Conservation (phyloP, 495 filamentous ascomycete genomes). For the Aspergillus leporis region DNA sequence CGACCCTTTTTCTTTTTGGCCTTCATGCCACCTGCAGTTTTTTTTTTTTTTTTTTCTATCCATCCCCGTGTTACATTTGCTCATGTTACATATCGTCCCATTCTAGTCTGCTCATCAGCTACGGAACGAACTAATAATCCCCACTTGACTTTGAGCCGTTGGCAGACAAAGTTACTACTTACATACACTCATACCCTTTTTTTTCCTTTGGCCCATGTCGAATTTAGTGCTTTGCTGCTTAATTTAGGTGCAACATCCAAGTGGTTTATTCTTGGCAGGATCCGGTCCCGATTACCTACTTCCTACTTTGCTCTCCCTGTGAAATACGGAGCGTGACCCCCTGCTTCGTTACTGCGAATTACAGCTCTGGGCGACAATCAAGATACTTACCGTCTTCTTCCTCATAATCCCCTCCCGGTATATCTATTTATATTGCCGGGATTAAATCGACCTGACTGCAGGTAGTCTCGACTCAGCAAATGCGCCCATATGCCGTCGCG, state of each 20-base stretch:
- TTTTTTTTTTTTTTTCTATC: neutral
- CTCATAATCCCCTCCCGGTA: neutral
- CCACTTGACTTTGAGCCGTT: conserved; percentile 1
- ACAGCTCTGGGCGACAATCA: neutral
- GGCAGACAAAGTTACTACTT: neutral
- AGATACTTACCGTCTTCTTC: neutral
- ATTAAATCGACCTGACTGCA: conserved; percentile 5
- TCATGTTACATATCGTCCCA: conserved; percentile 12
- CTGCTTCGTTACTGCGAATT: neutral
- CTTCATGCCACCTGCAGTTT: neutral
- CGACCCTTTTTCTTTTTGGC: neutral
- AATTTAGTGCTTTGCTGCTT: neutral
- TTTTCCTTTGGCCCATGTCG: too few relatives aligned
- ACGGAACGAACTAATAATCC: conserved; percentile 5
- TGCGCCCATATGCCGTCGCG: conserved; percentile 46
- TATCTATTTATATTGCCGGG: neutral
- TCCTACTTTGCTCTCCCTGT: neutral
- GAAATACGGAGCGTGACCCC: neutral
- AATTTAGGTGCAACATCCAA: neutral
- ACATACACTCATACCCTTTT: too few relatives aligned
- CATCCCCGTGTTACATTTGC: neutral
- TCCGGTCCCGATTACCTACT: conserved; percentile 5
- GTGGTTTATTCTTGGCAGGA: conserved; percentile 9
- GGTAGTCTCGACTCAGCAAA: conserved; percentile 16
- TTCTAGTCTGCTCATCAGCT: conserved; percentile 1